These are phyloP conservation scores for Phytophthora megakarya DNA, from an alignment of 352 stramenopile genomes.

Conservation along the genomic window DNA sequence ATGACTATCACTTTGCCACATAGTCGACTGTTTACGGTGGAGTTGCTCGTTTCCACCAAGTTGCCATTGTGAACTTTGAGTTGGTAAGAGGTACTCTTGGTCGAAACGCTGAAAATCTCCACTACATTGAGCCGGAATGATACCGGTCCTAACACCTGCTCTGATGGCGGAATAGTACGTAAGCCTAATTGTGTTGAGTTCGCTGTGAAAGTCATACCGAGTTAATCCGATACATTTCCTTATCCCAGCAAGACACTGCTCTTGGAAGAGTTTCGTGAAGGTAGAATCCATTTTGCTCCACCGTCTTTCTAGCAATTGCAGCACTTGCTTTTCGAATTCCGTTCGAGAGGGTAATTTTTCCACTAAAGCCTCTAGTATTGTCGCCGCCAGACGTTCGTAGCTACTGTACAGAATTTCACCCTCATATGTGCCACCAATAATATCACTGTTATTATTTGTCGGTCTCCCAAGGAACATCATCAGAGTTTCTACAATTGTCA, in stretches of 20 bases:
- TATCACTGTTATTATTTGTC: neutral
- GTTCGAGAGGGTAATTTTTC: slow-evolving; percentile 22
- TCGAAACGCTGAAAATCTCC: slow-evolving; percentile 43
- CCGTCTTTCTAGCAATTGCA: slow-evolving; percentile 10
- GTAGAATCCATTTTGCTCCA: neutral
- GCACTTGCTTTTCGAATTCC: slow-evolving; percentile 10
- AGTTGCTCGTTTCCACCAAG: neutral
- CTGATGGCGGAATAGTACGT: slow-evolving; percentile 50
- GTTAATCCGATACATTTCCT: slow-evolving; percentile 44
- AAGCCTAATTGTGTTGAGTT: slow-evolving; percentile 37
- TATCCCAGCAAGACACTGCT: slow-evolving; percentile 19
- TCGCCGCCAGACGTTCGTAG: slow-evolving; percentile 21
- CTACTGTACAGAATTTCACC: slow-evolving; percentile 9
- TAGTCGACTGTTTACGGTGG: neutral
- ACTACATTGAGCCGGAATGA: slow-evolving; percentile 47
- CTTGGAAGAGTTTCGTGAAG: slow-evolving; percentile 7
- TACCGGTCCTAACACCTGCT: slow-evolving; percentile 43
- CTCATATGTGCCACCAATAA: neutral
- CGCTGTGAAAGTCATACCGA: slow-evolving; percentile 50
- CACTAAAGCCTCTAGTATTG: slow-evolving; percentile 10
- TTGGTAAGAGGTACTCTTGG: slow-evolving; percentile 35
- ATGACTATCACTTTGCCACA: slow-evolving; percentile 11
- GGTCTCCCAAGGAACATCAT: slow-evolving; percentile 23
- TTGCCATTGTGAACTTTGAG: slow-evolving; percentile 16
- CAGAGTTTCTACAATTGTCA: slow-evolving; percentile 20